phyloP scores from a whole-genome alignment of 1,139 yeast species.

The Debaryomyces robertsiae region DNA sequence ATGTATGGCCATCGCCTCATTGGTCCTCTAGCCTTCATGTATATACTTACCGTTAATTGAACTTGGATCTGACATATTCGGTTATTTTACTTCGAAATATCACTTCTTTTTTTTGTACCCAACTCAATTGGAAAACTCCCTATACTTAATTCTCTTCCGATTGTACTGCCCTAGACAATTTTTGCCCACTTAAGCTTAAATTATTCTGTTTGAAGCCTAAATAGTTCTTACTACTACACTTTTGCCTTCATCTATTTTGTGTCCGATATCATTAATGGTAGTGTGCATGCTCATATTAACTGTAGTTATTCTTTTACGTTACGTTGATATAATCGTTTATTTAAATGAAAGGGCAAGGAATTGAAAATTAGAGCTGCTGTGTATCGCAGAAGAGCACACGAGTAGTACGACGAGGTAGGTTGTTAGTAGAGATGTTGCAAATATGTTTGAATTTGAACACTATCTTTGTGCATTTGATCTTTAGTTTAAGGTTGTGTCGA shows the following conservation, averaged over 20 bases:
- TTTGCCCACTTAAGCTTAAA: not conserved
- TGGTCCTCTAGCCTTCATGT: too few species aligned
- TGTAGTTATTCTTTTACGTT: too few species aligned
- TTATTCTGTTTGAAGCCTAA: not conserved
- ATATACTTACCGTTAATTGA: slow-evolving; percentile 42
- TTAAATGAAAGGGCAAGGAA: too few species aligned
- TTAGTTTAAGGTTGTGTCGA: too few species aligned
- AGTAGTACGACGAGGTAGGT: too few species aligned
- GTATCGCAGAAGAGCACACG: not conserved
- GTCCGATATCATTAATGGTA: slow-evolving; percentile 4
- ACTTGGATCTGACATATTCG: slow-evolving; percentile 50
- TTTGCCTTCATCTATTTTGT: slow-evolving; percentile 8
- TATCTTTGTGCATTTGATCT: too few species aligned
- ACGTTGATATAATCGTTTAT: too few species aligned
- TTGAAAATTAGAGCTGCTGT: slow-evolving; percentile 1
- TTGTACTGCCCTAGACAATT: too few species aligned
- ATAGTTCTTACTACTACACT: not conserved
- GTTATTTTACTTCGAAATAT: slow-evolving; percentile 5
- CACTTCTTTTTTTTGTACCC: not conserved
- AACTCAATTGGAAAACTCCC: slow-evolving; percentile 3
- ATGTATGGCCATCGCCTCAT: too few species aligned
- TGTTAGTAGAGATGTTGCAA: too few species aligned
- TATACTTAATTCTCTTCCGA: not conserved
- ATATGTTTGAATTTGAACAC: too few species aligned
- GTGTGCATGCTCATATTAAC: slow-evolving; percentile 5